Evolutionary conservation across 2,329 filamentous ascomycete genomes (phyloP), one percentile per base, ranked within the genome.

Genomic region (Dactylellina sp.): DNA sequence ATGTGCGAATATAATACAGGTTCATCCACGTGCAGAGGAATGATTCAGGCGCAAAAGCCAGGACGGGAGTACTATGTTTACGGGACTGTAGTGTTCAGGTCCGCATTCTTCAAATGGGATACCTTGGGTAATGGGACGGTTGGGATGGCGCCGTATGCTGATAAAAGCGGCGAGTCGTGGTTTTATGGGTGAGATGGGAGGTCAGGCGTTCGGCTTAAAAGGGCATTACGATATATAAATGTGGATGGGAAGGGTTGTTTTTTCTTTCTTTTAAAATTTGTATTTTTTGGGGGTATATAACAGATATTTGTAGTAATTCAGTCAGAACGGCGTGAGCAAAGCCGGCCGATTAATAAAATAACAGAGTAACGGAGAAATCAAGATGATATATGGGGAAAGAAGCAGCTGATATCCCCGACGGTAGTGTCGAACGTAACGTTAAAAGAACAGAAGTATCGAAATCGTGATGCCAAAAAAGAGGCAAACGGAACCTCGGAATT

Each of bases 91-190:
- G 70, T 74, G 32, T 74, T 60, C 47, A 74, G 62, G 22, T 74
- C 70, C 14, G 61, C 70, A 20, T 66, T 74, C 28, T 74, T 74
- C 42, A 74, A 74, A 24, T 74, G 70, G 61, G 61, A 74, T 66
- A 74, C 70, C 3, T 37, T 46, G 16, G 70, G 49, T 2, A 74
- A 74, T 28, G 70, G 61, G 14, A 66, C 61, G 55, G 32, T 74
- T 1, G 61, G 70, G n/a, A 66, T 66, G 70, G 70, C 70, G 22
- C 61, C 70, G 7, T 74, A 74, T 25, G 28, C 61, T 12, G 50
- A 25, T 24, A 28, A 40, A 6, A 47, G 47, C 2, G 61, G 61
- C 1, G 22, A 20, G 22, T 24, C 53, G 16, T 66, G 70, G 70
- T 66, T 35, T 52, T 74, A 74, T 24, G 18, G 3, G 16, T 53